Percentiles rank a stretch among this genome's conserved stretches.
These are phyloP conservation scores for Zalaria sp. DNA, from an alignment of 2,329 filamentous ascomycete genomes.

Conservation along the genomic window DNA sequence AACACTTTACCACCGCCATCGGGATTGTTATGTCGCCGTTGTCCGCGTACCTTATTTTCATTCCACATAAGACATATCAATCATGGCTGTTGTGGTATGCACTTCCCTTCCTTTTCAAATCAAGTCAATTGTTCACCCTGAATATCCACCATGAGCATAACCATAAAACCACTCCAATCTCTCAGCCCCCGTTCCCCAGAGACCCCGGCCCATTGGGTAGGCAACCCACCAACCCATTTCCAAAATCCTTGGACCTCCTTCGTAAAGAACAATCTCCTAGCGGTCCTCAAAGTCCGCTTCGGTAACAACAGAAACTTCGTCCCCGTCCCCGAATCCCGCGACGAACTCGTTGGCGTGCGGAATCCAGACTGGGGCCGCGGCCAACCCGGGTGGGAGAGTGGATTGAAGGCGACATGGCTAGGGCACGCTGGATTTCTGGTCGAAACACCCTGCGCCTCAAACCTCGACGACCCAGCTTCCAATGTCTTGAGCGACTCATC, in stretches of 20 bases:
- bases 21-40: no score
- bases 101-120: no score
- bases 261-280: constrained; percentile 11
- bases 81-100: no score
- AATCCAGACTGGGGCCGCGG: constrained; percentile 24
- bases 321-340: constrained; percentile 27
- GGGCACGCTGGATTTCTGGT: constrained; percentile 37
- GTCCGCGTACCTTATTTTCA: no score
- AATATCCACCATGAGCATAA: no score
- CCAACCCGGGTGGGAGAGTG: constrained; percentile 9
- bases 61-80: no score
- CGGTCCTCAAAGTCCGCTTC: constrained; percentile 22
- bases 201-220: constrained; percentile 25
- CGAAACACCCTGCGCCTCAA: constrained; percentile 21
- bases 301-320: constrained; percentile 28
- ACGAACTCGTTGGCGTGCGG: constrained; percentile 27
- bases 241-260: constrained; percentile 36
- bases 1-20: no score
- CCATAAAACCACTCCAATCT: no score
- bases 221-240: constrained; percentile 29
- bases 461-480: no score
- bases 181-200: not conserved
- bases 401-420: constrained; percentile 35
- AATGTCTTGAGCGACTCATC: no score
- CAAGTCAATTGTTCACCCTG: no score